Evolutionary conservation across 768 basidiomycete species (phyloP).

Genomic region (Leccinum longicurvipes): DNA sequence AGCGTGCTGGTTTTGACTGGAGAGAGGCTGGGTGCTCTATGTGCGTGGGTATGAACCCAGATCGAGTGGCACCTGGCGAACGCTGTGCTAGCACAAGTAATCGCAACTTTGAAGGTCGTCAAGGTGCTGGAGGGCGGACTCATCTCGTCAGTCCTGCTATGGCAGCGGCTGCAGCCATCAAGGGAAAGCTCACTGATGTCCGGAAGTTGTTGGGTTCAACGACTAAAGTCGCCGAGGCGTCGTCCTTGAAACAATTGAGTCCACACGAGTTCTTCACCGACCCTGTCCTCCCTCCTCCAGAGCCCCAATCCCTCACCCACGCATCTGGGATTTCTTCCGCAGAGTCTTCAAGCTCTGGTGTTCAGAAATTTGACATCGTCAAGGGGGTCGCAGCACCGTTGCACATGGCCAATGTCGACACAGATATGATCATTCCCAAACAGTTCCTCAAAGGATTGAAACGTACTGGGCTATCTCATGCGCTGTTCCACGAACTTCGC

Average conservation of each 20-base stretch:
- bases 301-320: slow-evolving; percentile 38
- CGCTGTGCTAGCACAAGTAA: slow-evolving; percentile 92
- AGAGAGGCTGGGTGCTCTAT: slow-evolving; percentile 94
- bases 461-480: slow-evolving; percentile 80
- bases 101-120: slow-evolving; percentile 89
- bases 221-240: slow-evolving; percentile 37
- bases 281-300: slow-evolving; percentile 54
- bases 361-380: slow-evolving; percentile 63
- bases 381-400: slow-evolving; percentile 79
- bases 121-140: slow-evolving; percentile 84
- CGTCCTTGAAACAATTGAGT: slow-evolving; percentile 66
- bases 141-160: slow-evolving; percentile 89
- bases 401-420: slow-evolving; percentile 82
- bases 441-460: slow-evolving; percentile 92
- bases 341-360: slow-evolving; percentile 41
- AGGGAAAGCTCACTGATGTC: slow-evolving; percentile 81
- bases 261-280: slow-evolving; percentile 78
- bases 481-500: slow-evolving; percentile 78
- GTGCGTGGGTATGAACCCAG: slow-evolving; percentile 96
- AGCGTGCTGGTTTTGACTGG: slow-evolving; percentile 92
- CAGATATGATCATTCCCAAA: slow-evolving; percentile 92
- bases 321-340: slow-evolving; percentile 29
- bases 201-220: slow-evolving; percentile 62
- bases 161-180: slow-evolving; percentile 89
- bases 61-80: slow-evolving; percentile 77